Evolutionary conservation across 257 asterid species (phyloP).

Genomic region (Lantana camara): DNA sequence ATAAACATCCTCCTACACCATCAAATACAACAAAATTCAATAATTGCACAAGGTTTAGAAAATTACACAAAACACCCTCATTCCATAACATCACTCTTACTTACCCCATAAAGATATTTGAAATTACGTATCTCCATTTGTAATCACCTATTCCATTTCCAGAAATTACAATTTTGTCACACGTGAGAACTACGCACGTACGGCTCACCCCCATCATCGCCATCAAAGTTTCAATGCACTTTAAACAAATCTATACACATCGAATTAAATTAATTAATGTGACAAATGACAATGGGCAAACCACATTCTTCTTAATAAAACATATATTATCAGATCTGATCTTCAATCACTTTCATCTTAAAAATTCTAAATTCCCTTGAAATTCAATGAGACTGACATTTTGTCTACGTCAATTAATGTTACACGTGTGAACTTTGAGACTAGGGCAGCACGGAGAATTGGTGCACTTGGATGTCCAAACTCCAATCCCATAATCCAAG

Average conservation of each 20-base stretch:
- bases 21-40: too few species aligned
- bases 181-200: background rate
- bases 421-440: conserved; percentile 25
- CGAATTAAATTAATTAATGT: background rate
- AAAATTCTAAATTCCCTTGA: background rate
- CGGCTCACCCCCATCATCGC: background rate
- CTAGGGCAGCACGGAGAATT: background rate
- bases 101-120: too few species aligned
- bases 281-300: too few species aligned
- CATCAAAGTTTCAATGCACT: conserved; percentile 7
- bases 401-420: background rate
- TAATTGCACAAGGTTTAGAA: too few species aligned
- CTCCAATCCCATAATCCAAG: background rate
- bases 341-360: background rate
- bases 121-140: too few species aligned
- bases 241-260: too few species aligned
- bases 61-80: too few species aligned
- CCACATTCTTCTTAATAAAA: too few species aligned
- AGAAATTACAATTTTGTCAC: background rate
- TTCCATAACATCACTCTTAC: too few species aligned
- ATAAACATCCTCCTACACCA: too few species aligned
- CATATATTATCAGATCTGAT: too few species aligned
- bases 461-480: background rate
- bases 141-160: too few species aligned
- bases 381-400: conserved; percentile 16